phyloP scores from a whole-genome alignment of 1,139 yeast species.

The Scheffersomyces insectosa region DNA sequence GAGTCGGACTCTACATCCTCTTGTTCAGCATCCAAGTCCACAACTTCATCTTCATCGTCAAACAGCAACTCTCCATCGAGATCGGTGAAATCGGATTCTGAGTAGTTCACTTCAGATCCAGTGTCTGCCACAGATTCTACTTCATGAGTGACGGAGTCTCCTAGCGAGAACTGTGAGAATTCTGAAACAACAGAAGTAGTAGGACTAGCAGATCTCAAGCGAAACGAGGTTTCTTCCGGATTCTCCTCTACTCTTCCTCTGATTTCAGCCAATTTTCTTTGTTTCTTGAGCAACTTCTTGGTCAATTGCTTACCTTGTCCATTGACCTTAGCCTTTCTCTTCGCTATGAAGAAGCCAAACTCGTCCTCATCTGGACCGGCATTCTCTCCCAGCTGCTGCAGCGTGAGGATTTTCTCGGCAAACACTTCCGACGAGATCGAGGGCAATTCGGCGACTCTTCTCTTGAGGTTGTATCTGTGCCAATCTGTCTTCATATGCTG shows the following conservation, averaged over 20 bases:
- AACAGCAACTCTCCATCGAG: slow-evolving; percentile 23
- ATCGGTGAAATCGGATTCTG: slow-evolving; percentile 44
- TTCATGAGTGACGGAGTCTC: slow-evolving; percentile 49
- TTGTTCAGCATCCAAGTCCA: slow-evolving; percentile 18
- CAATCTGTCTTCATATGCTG: slow-evolving; percentile 95
- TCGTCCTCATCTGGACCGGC: slow-evolving; percentile 57
- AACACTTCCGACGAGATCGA: slow-evolving; percentile 79
- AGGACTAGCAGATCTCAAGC: slow-evolving; percentile 47
- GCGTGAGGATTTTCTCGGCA: slow-evolving; percentile 66
- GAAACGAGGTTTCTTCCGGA: slow-evolving; percentile 15
- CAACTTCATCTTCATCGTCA: slow-evolving; percentile 30
- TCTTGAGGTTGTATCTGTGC: slow-evolving; percentile 90
- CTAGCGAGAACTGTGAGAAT: slow-evolving; percentile 66
- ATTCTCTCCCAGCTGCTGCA: slow-evolving; percentile 28
- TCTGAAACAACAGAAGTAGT: slow-evolving; percentile 55
- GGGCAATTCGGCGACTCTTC: slow-evolving; percentile 84
- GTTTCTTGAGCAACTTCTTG: slow-evolving; percentile 19
- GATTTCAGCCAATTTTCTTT: slow-evolving; percentile 10
- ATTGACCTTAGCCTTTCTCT: slow-evolving; percentile 23
- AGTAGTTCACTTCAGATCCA: slow-evolving; percentile 49
- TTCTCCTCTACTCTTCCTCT: slow-evolving; percentile 9
- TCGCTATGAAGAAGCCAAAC: slow-evolving; percentile 55
- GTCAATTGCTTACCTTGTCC: slow-evolving; percentile 21
- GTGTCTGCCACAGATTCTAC: slow-evolving; percentile 44
- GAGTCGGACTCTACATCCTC: slow-evolving; percentile 5